Evolutionary conservation across 345 rosid genomes (phyloP).

Genomic region (Gossypium anomalum): DNA sequence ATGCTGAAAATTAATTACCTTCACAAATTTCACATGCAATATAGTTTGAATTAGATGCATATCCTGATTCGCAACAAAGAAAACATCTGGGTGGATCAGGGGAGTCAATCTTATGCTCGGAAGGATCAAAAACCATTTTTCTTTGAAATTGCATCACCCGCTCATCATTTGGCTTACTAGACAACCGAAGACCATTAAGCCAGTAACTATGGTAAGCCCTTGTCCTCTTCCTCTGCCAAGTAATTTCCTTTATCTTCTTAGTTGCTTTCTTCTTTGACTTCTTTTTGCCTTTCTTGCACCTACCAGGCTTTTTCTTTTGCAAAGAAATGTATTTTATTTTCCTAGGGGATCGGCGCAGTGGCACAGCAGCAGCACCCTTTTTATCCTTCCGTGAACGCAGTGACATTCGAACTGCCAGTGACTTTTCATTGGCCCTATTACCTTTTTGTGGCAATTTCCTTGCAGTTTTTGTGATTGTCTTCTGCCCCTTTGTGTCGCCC

Average conservation of each 20-base stretch:
- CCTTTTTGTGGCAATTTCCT: slow-evolving; percentile 38
- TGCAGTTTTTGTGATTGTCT: slow-evolving; percentile 29
- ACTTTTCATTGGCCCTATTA: slow-evolving; percentile 34
- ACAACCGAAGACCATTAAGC: slow-evolving; percentile 77
- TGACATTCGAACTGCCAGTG: slow-evolving; percentile 33
- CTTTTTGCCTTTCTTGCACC: slow-evolving; percentile 45
- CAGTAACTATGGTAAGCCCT: slow-evolving; percentile 53
- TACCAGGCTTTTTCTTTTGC: slow-evolving; percentile 38
- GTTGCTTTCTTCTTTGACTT: slow-evolving; percentile 41
- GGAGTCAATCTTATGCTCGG: slow-evolving; percentile 27
- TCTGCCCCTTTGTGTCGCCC: slow-evolving; percentile 32
- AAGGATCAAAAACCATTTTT: slow-evolving; percentile 36
- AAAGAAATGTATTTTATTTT: slow-evolving; percentile 38
- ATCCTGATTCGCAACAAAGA: slow-evolving; percentile 57
- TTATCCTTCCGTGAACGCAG: slow-evolving; percentile 38
- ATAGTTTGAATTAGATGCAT: slow-evolving; percentile 37
- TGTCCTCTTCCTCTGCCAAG: slow-evolving; percentile 63
- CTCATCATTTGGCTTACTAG: slow-evolving; percentile 64
- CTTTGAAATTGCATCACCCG: slow-evolving; percentile 53
- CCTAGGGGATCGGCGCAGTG: slow-evolving; percentile 86
- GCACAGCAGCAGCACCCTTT: slow-evolving; percentile 49
- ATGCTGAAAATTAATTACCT: slow-evolving; percentile 44
- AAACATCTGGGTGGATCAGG: slow-evolving; percentile 57
- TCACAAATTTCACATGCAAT: slow-evolving; percentile 77
- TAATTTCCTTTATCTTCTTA: slow-evolving; percentile 32